Base-by-base conservation (phyloP, 345 rosid genomes). In the Syzygium jambos region DNA sequence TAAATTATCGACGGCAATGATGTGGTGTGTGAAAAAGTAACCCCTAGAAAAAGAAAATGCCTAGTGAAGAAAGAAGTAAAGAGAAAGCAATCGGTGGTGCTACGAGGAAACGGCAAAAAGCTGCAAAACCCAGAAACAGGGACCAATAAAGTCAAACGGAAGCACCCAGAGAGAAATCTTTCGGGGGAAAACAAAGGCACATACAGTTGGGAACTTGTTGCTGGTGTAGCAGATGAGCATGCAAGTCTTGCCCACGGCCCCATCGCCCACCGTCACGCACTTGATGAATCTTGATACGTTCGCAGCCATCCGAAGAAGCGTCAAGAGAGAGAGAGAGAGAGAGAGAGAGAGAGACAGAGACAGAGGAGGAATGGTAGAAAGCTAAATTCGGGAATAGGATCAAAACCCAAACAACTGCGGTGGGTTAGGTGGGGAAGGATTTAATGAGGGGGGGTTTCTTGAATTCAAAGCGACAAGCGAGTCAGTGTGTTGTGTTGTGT, bases 181-280 rank as follows among this genome's bases (percentile, higher is more conserved):
- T 84, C 89, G 30, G 52, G 56, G 9, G 25, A 86, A 57, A 84
- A 41, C 85, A 78, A 83, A 77, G 59, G 77, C 52, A 88, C 94
- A 87, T 91, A 95, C 98, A 89, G 96, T 95, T 27, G 98, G 98
- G 89, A 95, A 95, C 92, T 95, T 95, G 95, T 95, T 95, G 68
- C 95, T 94, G 43, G 98, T 95, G 88, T 95, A 95, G 93, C 98
- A 95, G 88, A 95, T 95, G 86, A 95, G 98, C 95, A 95, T 92
- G 92, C 98, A 94, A 86, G 98, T 95, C 92, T 95, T 95, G 87
- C 98, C 98, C 52, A 95, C 98, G 87, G 98, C 98, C 22, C 98
- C 98, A 90, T 95, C 98, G 87, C 98, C 98, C 52, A 95, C 98
- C 5, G 98, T 95, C 61, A 95, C 96, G 88, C 98, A 95, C 93